A percentile compares a stretch with the other conserved stretches of the same genome.
Conservation (phyloP, 305 asterid species). For the Rubia tinctorum region DNA sequence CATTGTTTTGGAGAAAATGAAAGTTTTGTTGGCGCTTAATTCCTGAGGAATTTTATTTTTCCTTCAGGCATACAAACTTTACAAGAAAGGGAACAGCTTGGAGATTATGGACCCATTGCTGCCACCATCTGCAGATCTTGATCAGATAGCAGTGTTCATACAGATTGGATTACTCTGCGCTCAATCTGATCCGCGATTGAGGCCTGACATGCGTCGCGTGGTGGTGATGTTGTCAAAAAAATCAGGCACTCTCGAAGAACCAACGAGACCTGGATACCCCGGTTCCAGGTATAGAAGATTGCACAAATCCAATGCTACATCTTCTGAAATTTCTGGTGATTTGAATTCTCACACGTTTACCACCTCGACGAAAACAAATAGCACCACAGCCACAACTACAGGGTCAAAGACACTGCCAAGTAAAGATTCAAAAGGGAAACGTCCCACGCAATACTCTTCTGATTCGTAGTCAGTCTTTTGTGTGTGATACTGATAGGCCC, state of each 20-base stretch:
- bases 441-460: constrained; percentile 41
- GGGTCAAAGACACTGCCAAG: constrained; percentile 30
- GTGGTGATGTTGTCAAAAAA: constrained; percentile 63
- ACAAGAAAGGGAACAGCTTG: constrained; percentile 63
- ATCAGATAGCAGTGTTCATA: constrained; percentile 46
- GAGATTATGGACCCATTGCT: constrained; percentile 67
- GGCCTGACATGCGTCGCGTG: constrained; percentile 82
- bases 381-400: constrained; percentile 37
- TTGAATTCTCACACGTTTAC: constrained; percentile 41
- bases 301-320: constrained; percentile 26
- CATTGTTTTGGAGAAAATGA: background rate
- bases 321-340: constrained; percentile 43
- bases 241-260: constrained; percentile 69
- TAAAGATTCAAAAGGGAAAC: constrained; percentile 57
- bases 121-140: constrained; percentile 44
- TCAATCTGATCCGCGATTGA: constrained; percentile 62
- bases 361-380: constrained; percentile 40
- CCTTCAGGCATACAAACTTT: constrained; percentile 70
- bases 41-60: background rate
- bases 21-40: background rate
- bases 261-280: constrained; percentile 65
- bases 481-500: constrained; percentile 19
- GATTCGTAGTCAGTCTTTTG: constrained; percentile 35
- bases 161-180: constrained; percentile 75
- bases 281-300: constrained; percentile 50